Conservation (phyloP, 371 early-diverging fungal genomes). For the Mucor irregularis region DNA sequence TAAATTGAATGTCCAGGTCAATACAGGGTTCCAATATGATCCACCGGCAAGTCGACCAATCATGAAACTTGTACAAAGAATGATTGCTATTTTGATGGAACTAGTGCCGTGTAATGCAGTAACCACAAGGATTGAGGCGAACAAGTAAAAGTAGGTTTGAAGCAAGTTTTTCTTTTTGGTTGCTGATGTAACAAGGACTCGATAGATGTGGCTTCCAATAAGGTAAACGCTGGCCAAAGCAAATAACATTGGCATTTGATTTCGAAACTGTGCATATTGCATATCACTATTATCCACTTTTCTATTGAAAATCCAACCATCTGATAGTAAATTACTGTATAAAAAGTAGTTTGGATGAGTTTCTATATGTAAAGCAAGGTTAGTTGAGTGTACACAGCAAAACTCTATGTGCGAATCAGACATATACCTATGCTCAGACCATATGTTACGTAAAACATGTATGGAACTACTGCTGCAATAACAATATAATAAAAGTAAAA, state of each 20-base stretch:
- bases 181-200: neutral
- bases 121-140: conserved; percentile 65
- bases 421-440: conserved; percentile 58
- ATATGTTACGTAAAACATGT: conserved; percentile 68
- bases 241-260: conserved; percentile 65
- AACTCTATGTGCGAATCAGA: conserved; percentile 26
- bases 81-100: conserved; percentile 67
- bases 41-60: conserved; percentile 59
- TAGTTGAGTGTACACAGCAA: conserved; percentile 40
- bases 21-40: conserved; percentile 56
- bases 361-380: too few species aligned
- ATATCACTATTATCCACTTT: conserved; percentile 83
- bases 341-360: conserved; percentile 56
- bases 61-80: conserved; percentile 63
- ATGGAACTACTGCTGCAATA: conserved; percentile 57
- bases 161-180: conserved; percentile 22
- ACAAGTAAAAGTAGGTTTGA: conserved; percentile 47
- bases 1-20: conserved; percentile 83
- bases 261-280: conserved; percentile 81
- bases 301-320: conserved; percentile 68
- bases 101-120: conserved; percentile 56
- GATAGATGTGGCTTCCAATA: conserved; percentile 28
- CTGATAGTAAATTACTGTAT: conserved; percentile 55
- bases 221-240: conserved; percentile 54
- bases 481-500: conserved; percentile 74